Base-by-base conservation (phyloP, 2,329 filamentous ascomycete species). In the Capronia epimyces region DNA sequence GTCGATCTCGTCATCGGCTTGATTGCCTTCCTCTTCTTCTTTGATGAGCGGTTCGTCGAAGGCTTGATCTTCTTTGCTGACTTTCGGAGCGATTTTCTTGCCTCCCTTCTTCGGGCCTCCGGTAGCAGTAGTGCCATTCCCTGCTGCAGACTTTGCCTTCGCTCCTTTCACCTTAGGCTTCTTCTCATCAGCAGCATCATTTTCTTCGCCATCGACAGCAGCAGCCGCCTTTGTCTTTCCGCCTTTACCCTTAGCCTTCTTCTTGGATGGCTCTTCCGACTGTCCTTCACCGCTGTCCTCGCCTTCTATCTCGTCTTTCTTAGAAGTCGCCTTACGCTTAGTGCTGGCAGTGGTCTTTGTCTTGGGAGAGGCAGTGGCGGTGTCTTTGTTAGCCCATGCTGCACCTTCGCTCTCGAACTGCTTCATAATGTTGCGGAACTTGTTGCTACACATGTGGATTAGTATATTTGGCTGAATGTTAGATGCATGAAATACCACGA, bases 381-480 rank as follows among this genome's bases (percentile, higher is more conserved):
- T 13, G 12, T 47, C 49, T 7, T 49, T 54, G 37, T 16, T 47
- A 12, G 15, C 25, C 47, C 50, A 47, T 12, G 36, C 40, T 7
- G 53, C 49, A 20, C 49, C 47, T 21, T 55, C 50, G 3, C 46
- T 40, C 20, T 56, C 54, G 16, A 62, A 32, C 13, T 51, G 32
- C 36, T 55, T 60, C 44, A 58, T 55, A 39, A 60, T 40, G 3
- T n/a, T 16, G 32, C 58, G 58, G 32, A 49, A 58, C 41, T 62
- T 62, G 55, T 62, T 62, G 20, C 60, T 62, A 15, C 24, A 21
- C 31, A n/a, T n/a, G n/a, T n/a, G n/a, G n/a, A n/a, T n/a, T n/a
- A n/a, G n/a, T n/a, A n/a, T n/a, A n/a, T n/a, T n/a, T n/a, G 34
- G 12, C 7, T 8, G 13, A 43, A 22, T 43, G 31, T 48, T 20